These are phyloP conservation scores for Dactylellina parvicollis DNA, from an alignment of 2,329 filamentous ascomycete species.

Conservation along the genomic window DNA sequence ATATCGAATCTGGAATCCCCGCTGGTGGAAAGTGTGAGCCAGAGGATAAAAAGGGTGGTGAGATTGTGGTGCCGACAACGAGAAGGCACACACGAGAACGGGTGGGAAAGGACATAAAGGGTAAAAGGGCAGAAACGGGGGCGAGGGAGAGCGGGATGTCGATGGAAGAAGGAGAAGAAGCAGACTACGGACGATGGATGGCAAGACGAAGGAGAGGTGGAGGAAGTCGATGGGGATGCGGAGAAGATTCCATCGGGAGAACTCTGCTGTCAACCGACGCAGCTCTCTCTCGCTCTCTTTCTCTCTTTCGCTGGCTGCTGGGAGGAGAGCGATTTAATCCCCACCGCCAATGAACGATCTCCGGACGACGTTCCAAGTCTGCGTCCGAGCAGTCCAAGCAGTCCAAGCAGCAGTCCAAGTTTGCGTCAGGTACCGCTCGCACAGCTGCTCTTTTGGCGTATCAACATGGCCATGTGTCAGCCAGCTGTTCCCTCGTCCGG, in stretches of 20 bases:
- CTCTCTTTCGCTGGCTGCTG: not conserved
- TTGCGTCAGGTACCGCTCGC: too few relatives aligned
- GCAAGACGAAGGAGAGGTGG: not conserved
- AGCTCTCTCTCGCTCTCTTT: too few relatives aligned
- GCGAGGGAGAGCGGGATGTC: not conserved
- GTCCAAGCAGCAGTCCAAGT: too few relatives aligned
- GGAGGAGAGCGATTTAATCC: too few relatives aligned
- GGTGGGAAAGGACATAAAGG: not conserved
- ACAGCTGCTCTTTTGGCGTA: too few relatives aligned
- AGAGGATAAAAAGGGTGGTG: not conserved
- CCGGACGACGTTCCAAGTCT: not conserved
- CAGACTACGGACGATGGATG: not conserved
- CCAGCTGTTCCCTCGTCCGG: not conserved
- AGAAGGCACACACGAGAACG: not conserved
- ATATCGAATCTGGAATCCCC: too few relatives aligned
- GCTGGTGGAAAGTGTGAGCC: not conserved
- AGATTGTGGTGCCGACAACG: not conserved
- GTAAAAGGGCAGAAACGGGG: not conserved
- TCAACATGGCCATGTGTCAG: too few relatives aligned
- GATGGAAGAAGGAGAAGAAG: conserved; percentile 3
- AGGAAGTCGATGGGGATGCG: not conserved
- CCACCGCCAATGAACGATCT: not conserved
- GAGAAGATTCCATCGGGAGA: too few relatives aligned
- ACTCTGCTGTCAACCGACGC: too few relatives aligned
- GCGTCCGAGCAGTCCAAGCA: too few relatives aligned